phyloP scores from a whole-genome alignment of 306 rosid genomes.

The Citrullus mucosospermus region DNA sequence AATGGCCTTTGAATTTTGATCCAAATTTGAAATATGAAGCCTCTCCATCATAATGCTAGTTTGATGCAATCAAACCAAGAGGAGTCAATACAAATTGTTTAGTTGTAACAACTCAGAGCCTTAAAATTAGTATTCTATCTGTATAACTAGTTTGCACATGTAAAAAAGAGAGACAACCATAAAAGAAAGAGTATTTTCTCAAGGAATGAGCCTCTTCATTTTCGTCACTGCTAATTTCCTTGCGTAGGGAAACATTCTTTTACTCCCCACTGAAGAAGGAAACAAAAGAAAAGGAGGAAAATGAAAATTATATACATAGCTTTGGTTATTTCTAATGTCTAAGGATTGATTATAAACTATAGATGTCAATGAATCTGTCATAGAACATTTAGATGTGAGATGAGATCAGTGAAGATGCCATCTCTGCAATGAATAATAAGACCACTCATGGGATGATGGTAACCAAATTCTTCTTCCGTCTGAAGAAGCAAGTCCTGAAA shows the following conservation, averaged over 20 bases:
- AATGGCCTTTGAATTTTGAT: not conserved
- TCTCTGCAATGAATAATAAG: not conserved
- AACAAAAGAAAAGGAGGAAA: not conserved
- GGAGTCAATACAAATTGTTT: not conserved
- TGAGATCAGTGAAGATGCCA: constrained; percentile 16
- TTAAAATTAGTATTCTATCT: not conserved
- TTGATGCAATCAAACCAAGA: not conserved
- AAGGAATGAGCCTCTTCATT: not conserved
- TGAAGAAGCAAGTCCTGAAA: not conserved
- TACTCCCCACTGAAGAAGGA: not conserved
- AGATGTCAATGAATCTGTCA: not conserved
- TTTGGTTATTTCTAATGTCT: not conserved
- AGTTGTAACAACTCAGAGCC: not conserved
- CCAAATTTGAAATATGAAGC: not conserved
- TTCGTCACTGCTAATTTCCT: not conserved
- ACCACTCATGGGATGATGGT: not conserved
- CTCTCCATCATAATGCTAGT: not conserved
- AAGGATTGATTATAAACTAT: not conserved
- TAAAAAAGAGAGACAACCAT: not conserved
- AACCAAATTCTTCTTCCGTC: not conserved
- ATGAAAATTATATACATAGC: not conserved
- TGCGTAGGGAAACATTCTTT: not conserved
- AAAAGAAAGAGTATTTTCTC: not conserved
- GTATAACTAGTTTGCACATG: not conserved
- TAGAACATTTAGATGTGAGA: constrained; percentile 5